A percentile compares a stretch with the other conserved stretches of the same genome.
Conservation (phyloP, 208 protist species). For the Leishmania aethiopica region DNA sequence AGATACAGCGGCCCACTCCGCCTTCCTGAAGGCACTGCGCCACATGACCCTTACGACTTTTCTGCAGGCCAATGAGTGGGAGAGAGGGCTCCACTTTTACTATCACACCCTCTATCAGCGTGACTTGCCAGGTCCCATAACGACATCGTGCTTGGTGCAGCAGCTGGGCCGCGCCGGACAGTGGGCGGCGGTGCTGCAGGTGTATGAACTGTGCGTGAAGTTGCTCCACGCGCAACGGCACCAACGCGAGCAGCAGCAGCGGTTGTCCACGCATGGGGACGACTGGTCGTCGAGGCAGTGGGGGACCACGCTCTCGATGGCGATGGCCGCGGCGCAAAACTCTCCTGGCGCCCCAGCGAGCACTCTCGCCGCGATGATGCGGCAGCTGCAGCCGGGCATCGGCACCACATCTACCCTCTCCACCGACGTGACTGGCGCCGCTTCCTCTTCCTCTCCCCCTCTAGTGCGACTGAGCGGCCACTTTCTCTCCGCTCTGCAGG, state of each 20-base stretch:
- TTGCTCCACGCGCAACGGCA: conserved; percentile 24
- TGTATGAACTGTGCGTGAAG: conserved; percentile 52
- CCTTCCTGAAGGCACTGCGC: conserved; percentile 37
- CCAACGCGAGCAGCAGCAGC: not conserved
- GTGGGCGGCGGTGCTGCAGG: conserved; percentile 35
- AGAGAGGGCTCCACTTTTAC: conserved; percentile 47
- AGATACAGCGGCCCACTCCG: conserved; percentile 1
- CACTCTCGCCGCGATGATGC: conserved; percentile 25
- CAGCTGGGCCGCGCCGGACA: conserved; percentile 33
- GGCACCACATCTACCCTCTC: not conserved
- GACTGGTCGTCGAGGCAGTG: conserved; percentile 23
- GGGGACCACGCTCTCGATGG: conserved; percentile 65
- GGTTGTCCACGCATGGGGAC: not conserved
- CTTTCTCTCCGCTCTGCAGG: conserved; percentile 58
- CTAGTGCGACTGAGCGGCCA: conserved; percentile 58
- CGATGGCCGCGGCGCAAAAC: conserved; percentile 40
- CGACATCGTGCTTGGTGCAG: conserved; percentile 50
- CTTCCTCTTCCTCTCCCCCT: conserved; percentile 9
- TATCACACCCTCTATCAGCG: conserved; percentile 57
- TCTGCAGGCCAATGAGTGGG: conserved; percentile 40
- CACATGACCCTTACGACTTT: conserved; percentile 46
- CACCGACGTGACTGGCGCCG: not conserved
- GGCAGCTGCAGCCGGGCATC: conserved; percentile 6
- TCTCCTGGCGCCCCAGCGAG: conserved; percentile 18
- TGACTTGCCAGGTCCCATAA: conserved; percentile 46